Conservation (phyloP, 2,329 filamentous ascomycete genomes). For the Colletotrichum graminicola region DNA sequence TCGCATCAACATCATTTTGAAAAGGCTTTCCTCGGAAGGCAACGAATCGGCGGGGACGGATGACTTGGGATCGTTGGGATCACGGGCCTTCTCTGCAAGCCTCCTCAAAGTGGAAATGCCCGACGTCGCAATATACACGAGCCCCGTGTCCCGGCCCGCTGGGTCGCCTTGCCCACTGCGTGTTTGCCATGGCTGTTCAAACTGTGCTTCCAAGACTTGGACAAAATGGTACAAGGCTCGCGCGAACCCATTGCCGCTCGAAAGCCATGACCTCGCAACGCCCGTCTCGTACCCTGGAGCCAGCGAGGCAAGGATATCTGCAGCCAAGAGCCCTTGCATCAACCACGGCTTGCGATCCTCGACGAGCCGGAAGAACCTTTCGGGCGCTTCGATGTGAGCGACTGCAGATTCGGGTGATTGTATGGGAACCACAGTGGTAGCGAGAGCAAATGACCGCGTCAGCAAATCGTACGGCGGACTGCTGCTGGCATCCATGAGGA, state of each 20-base stretch:
- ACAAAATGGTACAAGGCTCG: slow-evolving; percentile 83
- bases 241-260: slow-evolving; percentile 85
- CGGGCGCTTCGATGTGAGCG: slow-evolving; percentile 46
- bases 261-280: slow-evolving; percentile 83
- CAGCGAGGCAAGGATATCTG: slow-evolving; percentile 86
- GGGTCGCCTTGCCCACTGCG: slow-evolving; percentile 49
- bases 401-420: slow-evolving; percentile 48
- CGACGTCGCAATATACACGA: slow-evolving; percentile 75
- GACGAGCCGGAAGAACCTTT: slow-evolving; percentile 66
- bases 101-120: slow-evolving; percentile 76
- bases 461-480: slow-evolving; percentile 81
- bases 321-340: slow-evolving; percentile 91
- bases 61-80: slow-evolving; percentile 62
- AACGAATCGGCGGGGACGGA: slow-evolving; percentile 72
- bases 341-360: slow-evolving; percentile 89
- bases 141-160: slow-evolving; percentile 57
- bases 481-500: slow-evolving; percentile 76
- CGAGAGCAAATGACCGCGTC: slow-evolving; percentile 87
- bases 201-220: slow-evolving; percentile 76
- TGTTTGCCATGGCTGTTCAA: slow-evolving; percentile 59
- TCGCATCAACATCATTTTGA: slow-evolving; percentile 75
- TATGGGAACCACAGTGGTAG: slow-evolving; percentile 87
- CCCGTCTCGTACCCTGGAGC: slow-evolving; percentile 77
- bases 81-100: slow-evolving; percentile 75
- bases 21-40: slow-evolving; percentile 75